Evolutionary conservation across 2,329 filamentous ascomycete genomes (phyloP).

Genomic region (Clonostachys rosea): DNA sequence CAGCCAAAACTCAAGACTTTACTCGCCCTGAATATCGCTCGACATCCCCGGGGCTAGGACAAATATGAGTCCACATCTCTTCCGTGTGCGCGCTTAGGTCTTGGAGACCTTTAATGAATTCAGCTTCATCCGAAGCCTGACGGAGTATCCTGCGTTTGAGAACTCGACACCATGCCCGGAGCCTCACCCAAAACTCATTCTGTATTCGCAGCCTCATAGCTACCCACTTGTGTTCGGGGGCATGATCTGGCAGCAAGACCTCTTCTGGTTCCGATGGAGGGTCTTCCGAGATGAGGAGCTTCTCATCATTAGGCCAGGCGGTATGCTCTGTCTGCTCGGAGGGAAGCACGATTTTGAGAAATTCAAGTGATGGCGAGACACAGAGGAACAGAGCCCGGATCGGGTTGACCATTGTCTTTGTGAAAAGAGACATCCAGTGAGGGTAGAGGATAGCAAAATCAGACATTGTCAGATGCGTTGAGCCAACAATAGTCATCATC

Average conservation of each 20-base stretch:
- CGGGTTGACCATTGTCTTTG: constrained; percentile 62
- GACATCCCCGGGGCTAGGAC: constrained; percentile 3
- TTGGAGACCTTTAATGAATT: constrained; percentile 6
- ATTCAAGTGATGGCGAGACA: constrained; percentile 57
- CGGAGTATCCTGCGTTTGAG: constrained; percentile 14
- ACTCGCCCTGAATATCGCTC: background rate
- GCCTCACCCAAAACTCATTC: constrained; percentile 48
- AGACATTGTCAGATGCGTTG: constrained; percentile 61
- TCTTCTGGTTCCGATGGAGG: constrained; percentile 29
- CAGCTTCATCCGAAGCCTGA: background rate
- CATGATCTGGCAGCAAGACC: constrained; percentile 43
- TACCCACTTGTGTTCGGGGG: constrained; percentile 53
- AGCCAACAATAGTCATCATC: constrained; percentile 51
- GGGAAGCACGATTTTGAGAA: constrained; percentile 49
- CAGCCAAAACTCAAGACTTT: background rate
- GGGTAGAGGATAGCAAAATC: constrained; percentile 64
- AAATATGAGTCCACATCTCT: constrained; percentile 14
- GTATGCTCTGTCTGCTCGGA: constrained; percentile 38
- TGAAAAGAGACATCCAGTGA: constrained; percentile 48
- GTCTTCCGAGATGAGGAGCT: constrained; percentile 36
- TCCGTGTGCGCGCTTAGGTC: constrained; percentile 10
- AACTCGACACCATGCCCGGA: constrained; percentile 36
- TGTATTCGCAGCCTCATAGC: constrained; percentile 52
- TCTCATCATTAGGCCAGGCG: constrained; percentile 45
- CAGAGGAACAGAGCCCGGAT: constrained; percentile 59